These are phyloP conservation scores for Bisporella sp. DNA, from an alignment of 2,329 filamentous ascomycete species.

Conservation along the genomic window DNA sequence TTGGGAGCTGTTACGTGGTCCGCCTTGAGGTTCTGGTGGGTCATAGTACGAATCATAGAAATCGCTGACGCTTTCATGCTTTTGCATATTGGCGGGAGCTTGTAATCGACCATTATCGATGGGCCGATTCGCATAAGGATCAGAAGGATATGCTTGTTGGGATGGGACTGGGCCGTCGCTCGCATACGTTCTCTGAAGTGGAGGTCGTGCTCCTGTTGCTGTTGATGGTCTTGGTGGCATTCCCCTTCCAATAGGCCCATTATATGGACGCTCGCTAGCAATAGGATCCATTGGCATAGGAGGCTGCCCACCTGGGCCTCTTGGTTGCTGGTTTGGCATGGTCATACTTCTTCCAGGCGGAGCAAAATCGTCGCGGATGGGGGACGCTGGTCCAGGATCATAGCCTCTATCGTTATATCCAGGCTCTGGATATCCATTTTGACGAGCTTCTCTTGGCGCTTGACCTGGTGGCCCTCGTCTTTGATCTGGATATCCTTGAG, in stretches of 20 bases:
- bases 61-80: slow-evolving; percentile 37
- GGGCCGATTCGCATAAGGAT: slow-evolving; percentile 7
- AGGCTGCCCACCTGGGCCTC: slow-evolving; percentile 26
- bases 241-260: slow-evolving; percentile 37
- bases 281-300: slow-evolving; percentile 15
- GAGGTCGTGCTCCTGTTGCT: slow-evolving; percentile 43
- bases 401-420: slow-evolving; percentile 20
- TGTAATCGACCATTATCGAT: background rate
- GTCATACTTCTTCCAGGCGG: slow-evolving; percentile 54
- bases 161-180: slow-evolving; percentile 30
- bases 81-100: slow-evolving; percentile 10
- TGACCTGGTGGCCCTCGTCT: slow-evolving; percentile 15
- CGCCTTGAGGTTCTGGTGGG: slow-evolving; percentile 13
- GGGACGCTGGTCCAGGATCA: slow-evolving; percentile 12
- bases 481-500: slow-evolving; percentile 20
- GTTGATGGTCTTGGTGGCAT: slow-evolving; percentile 49
- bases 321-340: slow-evolving; percentile 44
- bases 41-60: slow-evolving; percentile 51
- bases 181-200: slow-evolving; percentile 46
- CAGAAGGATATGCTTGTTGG: slow-evolving; percentile 7
- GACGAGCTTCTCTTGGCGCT: slow-evolving; percentile 11
- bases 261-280: slow-evolving; percentile 36
- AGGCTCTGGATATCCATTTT: slow-evolving; percentile 21
- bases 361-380: slow-evolving; percentile 37
- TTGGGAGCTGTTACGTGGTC: slow-evolving; percentile 5